Conservation (phyloP, 1,139 yeast genomes). For the Zygosaccharomyces sapae region DNA sequence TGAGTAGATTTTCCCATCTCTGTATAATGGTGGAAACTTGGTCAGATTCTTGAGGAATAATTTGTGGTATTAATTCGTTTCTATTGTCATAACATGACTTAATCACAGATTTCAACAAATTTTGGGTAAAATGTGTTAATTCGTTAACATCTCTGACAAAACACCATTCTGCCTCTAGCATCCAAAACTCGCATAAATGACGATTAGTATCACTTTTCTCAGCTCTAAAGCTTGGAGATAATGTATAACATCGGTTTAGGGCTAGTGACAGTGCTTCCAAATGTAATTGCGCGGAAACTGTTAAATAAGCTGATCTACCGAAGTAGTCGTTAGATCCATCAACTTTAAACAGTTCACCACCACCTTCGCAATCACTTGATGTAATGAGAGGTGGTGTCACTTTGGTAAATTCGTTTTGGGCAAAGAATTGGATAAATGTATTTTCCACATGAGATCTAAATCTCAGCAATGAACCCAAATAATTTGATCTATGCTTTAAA, state of each 20-base stretch:
- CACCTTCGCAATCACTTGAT: conserved; percentile 94
- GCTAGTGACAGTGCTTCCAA: conserved; percentile 77
- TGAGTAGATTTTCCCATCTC: conserved; percentile 35
- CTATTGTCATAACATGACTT: conserved; percentile 37
- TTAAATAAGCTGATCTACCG: conserved; percentile 61
- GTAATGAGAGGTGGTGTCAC: conserved; percentile 85
- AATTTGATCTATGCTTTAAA: conserved; percentile 70
- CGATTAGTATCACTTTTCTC: conserved; percentile 87
- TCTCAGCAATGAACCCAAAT: conserved; percentile 62
- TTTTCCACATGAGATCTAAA: conserved; percentile 66
- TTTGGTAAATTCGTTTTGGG: conserved; percentile 53
- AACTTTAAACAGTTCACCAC: conserved; percentile 77
- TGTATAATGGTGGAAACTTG: conserved; percentile 29
- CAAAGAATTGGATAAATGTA: conserved; percentile 53
- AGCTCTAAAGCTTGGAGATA: conserved; percentile 91
- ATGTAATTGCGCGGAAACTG: conserved; percentile 91
- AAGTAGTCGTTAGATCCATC: conserved; percentile 45
- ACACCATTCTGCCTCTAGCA: conserved; percentile 88
- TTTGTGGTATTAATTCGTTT: conserved; percentile 41
- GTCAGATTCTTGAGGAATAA: conserved; percentile 40
- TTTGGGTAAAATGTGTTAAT: conserved; percentile 63
- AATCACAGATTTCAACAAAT: conserved; percentile 59
- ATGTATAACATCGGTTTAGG: conserved; percentile 76
- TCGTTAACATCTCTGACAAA: conserved; percentile 56
- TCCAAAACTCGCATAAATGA: conserved; percentile 94